These are phyloP conservation scores for Capsella bursapastoris DNA, from an alignment of 345 rosid species.

Conservation along the genomic window DNA sequence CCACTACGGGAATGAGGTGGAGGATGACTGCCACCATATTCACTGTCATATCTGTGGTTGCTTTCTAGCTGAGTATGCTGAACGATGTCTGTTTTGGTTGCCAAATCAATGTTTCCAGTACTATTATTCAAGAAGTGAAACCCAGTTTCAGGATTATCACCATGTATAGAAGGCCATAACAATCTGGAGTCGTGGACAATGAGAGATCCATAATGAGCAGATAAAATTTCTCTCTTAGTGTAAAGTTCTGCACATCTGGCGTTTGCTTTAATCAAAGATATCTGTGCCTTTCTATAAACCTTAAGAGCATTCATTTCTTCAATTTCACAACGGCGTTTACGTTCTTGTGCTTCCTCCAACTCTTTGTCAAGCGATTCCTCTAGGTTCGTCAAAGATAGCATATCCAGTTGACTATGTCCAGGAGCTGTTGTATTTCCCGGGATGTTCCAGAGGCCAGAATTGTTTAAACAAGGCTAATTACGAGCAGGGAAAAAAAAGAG, in stretches of 20 bases:
- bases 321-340: slow-evolving; percentile 72
- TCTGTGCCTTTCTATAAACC: slow-evolving; percentile 86
- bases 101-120: slow-evolving; percentile 50
- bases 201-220: slow-evolving; percentile 69
- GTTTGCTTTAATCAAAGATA: slow-evolving; percentile 88
- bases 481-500: slow-evolving; percentile 25
- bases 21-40: slow-evolving; percentile 34
- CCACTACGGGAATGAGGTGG: slow-evolving; percentile 47
- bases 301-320: slow-evolving; percentile 95
- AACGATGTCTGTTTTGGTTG: slow-evolving; percentile 51
- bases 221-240: slow-evolving; percentile 73
- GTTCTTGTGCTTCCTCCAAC: slow-evolving; percentile 83
- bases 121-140: slow-evolving; percentile 45
- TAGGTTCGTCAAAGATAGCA: slow-evolving; percentile 59
- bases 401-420: slow-evolving; percentile 47
- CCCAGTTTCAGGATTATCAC: slow-evolving; percentile 49
- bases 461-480: slow-evolving; percentile 55
- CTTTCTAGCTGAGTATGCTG: slow-evolving; percentile 46
- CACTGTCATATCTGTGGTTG: slow-evolving; percentile 34
- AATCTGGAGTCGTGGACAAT: slow-evolving; percentile 62
- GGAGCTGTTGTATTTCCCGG: slow-evolving; percentile 48
- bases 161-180: slow-evolving; percentile 56
- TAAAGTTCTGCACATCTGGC: slow-evolving; percentile 75
- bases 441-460: slow-evolving; percentile 48
- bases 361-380: slow-evolving; percentile 90